Percentiles rank a stretch among this genome's conserved stretches.
phyloP scores from a whole-genome alignment of 1,284 basidiomycete genomes.

The Apiotrichum gamsii region DNA sequence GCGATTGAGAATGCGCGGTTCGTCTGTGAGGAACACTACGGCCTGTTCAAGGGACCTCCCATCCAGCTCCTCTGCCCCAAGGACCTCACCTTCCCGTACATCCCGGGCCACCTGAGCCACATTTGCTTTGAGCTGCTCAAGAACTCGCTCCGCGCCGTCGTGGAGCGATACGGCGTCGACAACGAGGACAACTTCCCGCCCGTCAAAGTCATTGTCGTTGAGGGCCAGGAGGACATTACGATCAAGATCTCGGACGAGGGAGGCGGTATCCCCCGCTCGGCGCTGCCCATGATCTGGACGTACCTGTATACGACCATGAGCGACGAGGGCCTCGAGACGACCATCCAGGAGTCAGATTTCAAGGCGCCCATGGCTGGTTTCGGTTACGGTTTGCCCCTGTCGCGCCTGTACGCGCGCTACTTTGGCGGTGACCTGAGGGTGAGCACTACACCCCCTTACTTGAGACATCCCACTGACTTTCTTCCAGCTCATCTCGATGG shows the following conservation, averaged over 20 bases:
- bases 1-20: slow-evolving; percentile 95
- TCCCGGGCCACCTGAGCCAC: slow-evolving; percentile 87
- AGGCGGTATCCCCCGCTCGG: slow-evolving; percentile 88
- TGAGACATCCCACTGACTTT: no score
- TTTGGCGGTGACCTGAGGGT: slow-evolving; percentile 71
- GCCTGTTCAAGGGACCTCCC: slow-evolving; percentile 89
- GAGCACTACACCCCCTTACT: no score
- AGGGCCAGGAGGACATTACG: slow-evolving; percentile 89
- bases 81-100: slow-evolving; percentile 85
- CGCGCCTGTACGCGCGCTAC: slow-evolving; percentile 62
- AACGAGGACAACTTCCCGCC: slow-evolving; percentile 78
- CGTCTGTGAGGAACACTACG: slow-evolving; percentile 96
- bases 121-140: slow-evolving; percentile 98
- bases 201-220: slow-evolving; percentile 94
- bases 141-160: slow-evolving; percentile 94
- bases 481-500: slow-evolving; percentile 84
- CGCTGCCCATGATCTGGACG: slow-evolving; percentile 94
- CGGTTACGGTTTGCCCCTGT: slow-evolving; percentile 84
- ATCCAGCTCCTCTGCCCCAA: slow-evolving; percentile 93
- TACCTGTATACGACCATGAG: slow-evolving; percentile 97
- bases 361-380: slow-evolving; percentile 98
- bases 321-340: slow-evolving; percentile 69
- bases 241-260: slow-evolving; percentile 98
- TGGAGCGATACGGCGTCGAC: slow-evolving; percentile 76
- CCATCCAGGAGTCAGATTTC: slow-evolving; percentile 88